Base-by-base conservation (phyloP, 2,329 filamentous ascomycete genomes). In the Ilyonectria sp. region DNA sequence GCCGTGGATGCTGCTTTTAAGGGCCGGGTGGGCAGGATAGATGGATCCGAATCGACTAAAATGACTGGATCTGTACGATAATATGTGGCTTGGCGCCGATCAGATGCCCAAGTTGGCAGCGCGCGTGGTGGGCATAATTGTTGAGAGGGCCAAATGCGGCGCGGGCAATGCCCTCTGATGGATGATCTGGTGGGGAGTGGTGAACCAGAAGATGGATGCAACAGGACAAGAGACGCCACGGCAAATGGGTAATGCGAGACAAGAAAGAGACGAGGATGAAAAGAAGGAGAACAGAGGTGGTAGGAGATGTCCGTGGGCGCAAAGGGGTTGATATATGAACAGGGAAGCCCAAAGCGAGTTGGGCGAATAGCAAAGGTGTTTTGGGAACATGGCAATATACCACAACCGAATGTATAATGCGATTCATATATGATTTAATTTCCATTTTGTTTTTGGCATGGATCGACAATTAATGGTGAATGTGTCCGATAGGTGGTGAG, bases 1-100 rank as follows among this genome's bases (percentile, higher is more conserved):
- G 64, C 52, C 44, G 53, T 40, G 60, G 56, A 31, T 56, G 35
- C 53, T 64, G 46, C 31, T 66, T 68, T 69, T 62, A 58, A 71
- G 55, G 52, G 55, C 37, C 35, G 21, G 59, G n/a, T 43, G 40
- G 62, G 40, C 31, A 26, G 63, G 40, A 63, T 53, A 65, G 43
- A 61, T 46, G 53, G 60, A 52, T 50, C 37, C 21, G 53, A 33
- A 46, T 19, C 19, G 52, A 67, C 40, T 59, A 23, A 61, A 52
- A 54, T 43, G 52, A 60, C 56, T 31, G 65, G 50, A 43, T 50
- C 31, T 70, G 60, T 67, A 69, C 56, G 63, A 55, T 60, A 37
- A 33, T 54, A 52, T 19, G 46, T 52, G 37, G 31, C 44, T 47
- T 8, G 53, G 54, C 57, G 65, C 35, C 23, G 46, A 59, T 57